phyloP scores from a whole-genome alignment of 768 basidiomycete genomes.

The Dacryopinax primogenitus region DNA sequence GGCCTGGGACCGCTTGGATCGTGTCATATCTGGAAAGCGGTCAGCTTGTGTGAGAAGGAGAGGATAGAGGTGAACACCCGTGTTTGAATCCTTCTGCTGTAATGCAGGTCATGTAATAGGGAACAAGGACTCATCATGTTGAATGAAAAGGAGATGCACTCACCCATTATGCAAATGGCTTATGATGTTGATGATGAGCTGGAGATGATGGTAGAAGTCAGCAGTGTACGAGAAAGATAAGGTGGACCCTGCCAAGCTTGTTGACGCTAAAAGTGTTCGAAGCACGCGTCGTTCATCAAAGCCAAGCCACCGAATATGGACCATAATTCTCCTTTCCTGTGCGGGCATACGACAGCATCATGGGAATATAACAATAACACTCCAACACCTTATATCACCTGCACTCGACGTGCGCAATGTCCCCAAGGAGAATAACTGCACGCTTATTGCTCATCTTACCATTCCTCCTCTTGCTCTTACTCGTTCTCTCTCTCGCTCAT shows the following conservation, averaged over 20 bases:
- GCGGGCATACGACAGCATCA: too few species aligned
- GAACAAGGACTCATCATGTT: slow-evolving; percentile 5
- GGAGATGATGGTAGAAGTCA: too few species aligned
- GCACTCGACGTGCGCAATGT: too few species aligned
- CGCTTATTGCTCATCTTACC: neutral
- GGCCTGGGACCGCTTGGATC: too few species aligned
- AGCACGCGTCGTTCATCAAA: neutral
- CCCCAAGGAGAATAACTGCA: too few species aligned
- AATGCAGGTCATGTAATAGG: neutral
- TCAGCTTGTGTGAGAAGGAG: too few species aligned
- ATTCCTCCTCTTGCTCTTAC: neutral
- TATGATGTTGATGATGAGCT: neutral
- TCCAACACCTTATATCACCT: too few species aligned
- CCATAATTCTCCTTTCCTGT: neutral
- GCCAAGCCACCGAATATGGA: neutral
- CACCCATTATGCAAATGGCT: too few species aligned
- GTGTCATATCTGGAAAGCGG: too few species aligned
- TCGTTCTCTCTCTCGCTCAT: neutral
- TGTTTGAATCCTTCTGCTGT: neutral
- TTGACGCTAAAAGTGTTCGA: neutral
- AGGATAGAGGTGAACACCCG: slow-evolving; percentile 1
- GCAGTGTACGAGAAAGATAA: neutral
- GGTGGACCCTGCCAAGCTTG: neutral
- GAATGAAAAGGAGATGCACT: neutral
- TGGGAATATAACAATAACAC: too few species aligned